phyloP scores from a whole-genome alignment of 2,329 filamentous ascomycete species.

The Metarhizium brunneum region DNA sequence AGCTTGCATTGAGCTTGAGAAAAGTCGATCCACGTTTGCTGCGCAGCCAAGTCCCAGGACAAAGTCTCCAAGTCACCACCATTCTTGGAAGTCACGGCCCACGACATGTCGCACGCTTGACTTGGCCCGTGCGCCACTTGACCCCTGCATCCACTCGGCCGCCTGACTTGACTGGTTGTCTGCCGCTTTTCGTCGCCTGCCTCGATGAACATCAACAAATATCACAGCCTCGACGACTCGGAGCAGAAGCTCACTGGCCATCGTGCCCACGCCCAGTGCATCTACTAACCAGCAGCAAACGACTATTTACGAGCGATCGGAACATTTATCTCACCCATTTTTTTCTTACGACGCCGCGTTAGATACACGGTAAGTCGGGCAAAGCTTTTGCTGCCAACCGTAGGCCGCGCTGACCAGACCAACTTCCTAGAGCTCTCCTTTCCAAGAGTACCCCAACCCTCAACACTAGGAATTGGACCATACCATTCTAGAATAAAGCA shows the following conservation, averaged over 20 bases:
- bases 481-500: no score
- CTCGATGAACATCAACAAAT: constrained; percentile 23
- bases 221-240: constrained; percentile 5
- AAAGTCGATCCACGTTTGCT: not conserved
- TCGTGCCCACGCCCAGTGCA: constrained; percentile 15
- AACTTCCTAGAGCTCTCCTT: not conserved
- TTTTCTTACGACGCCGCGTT: not conserved
- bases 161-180: not conserved
- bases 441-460: not conserved
- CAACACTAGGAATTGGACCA: not conserved
- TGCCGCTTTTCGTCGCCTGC: constrained; percentile 4
- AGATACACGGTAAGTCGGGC: not conserved
- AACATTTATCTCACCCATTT: not conserved
- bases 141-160: constrained; percentile 2
- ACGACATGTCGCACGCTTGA: no score
- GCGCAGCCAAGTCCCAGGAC: not conserved
- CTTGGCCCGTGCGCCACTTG: not conserved
- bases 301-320: not conserved
- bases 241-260: constrained; percentile 19
- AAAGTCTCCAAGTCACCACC: not conserved
- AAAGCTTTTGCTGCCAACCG: not conserved
- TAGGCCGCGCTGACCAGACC: not conserved
- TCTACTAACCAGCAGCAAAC: constrained; percentile 23
- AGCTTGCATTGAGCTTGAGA: not conserved
- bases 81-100: not conserved